Percentiles rank a stretch among this genome's conserved stretches.
Evolutionary conservation across 148 eudicot species (phyloP).

Genomic region (Bassia scoparia): DNA sequence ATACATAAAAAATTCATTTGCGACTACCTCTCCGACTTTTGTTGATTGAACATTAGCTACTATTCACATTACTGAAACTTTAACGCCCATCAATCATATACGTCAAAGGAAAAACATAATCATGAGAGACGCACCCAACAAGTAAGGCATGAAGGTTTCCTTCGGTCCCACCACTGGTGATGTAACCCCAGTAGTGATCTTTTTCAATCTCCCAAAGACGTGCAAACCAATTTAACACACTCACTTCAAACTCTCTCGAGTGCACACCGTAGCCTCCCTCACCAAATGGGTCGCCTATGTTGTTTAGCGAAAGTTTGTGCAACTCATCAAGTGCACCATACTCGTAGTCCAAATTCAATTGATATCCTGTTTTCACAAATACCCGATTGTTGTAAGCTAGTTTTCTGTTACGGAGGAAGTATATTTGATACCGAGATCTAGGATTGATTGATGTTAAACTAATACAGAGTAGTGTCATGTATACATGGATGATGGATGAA

Average conservation of each 20-base stretch:
- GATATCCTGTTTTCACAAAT: slow-evolving; percentile 60
- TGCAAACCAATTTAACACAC: slow-evolving; percentile 99
- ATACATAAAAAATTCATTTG: too few species aligned
- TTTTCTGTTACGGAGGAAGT: too few species aligned
- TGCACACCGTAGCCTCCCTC: slow-evolving; percentile 98
- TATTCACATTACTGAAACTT: too few species aligned
- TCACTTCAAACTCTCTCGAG: slow-evolving; percentile 97
- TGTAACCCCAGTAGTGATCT: slow-evolving; percentile 90
- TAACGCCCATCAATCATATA: too few species aligned
- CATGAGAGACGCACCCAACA: slow-evolving; percentile 59
- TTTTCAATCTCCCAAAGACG: slow-evolving; percentile 93
- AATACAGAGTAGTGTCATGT: too few species aligned
- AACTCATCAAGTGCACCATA: slow-evolving; percentile 84
- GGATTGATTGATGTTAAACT: too few species aligned
- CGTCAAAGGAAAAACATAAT: too few species aligned
- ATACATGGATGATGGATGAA: too few species aligned
- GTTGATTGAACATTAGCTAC: too few species aligned
- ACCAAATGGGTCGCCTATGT: slow-evolving; percentile 93
- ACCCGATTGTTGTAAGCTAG: neutral
- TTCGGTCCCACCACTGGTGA: slow-evolving; percentile 95
- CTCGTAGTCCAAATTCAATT: slow-evolving; percentile 79
- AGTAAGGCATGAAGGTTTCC: slow-evolving; percentile 95
- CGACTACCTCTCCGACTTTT: too few species aligned
- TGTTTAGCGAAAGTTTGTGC: slow-evolving; percentile 95
- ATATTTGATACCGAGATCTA: too few species aligned